phyloP scores from a whole-genome alignment of 306 rosid genomes.

The Aeschynomene evenia region DNA sequence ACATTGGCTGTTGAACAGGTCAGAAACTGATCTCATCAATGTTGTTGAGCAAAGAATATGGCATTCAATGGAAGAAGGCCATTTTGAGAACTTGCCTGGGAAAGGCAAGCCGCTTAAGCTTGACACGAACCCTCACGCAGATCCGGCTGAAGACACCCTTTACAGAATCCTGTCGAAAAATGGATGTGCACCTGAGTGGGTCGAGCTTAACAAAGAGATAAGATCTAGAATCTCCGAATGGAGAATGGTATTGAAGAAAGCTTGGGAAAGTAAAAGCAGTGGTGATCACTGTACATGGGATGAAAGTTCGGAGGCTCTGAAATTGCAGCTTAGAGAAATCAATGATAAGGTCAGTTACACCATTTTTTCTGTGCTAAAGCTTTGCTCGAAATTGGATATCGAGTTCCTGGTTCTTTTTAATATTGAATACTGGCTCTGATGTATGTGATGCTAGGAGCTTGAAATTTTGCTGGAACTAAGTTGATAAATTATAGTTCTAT shows the following conservation, averaged over 20 bases:
- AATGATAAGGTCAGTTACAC: conserved; percentile 58
- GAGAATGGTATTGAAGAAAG: conserved; percentile 58
- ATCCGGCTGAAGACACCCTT: conserved; percentile 88
- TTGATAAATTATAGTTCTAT: too few species aligned
- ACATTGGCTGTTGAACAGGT: conserved; percentile 51
- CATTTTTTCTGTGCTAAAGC: neutral
- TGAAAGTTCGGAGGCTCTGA: conserved; percentile 54
- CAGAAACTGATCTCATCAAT: conserved; percentile 80
- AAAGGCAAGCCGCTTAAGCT: conserved; percentile 86
- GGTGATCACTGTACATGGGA: conserved; percentile 56
- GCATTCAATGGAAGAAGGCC: conserved; percentile 96
- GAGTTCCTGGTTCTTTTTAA: conserved; percentile 13
- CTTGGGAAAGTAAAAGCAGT: conserved; percentile 52
- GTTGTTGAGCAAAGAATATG: conserved; percentile 93
- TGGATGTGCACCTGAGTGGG: conserved; percentile 88
- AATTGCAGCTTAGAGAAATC: conserved; percentile 54
- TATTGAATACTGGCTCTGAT: neutral
- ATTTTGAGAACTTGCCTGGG: conserved; percentile 85
- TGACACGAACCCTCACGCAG: conserved; percentile 76
- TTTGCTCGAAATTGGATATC: conserved; percentile 2
- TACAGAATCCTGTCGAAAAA: conserved; percentile 74
- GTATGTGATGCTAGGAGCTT: neutral
- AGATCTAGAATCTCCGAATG: conserved; percentile 56
- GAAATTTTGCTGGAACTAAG: too few species aligned
- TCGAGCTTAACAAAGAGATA: conserved; percentile 91